Percentiles rank a stretch among this genome's conserved stretches.
phyloP scores from a whole-genome alignment of 805 yeast genomes.

The Kockiozyma suomiensis region DNA sequence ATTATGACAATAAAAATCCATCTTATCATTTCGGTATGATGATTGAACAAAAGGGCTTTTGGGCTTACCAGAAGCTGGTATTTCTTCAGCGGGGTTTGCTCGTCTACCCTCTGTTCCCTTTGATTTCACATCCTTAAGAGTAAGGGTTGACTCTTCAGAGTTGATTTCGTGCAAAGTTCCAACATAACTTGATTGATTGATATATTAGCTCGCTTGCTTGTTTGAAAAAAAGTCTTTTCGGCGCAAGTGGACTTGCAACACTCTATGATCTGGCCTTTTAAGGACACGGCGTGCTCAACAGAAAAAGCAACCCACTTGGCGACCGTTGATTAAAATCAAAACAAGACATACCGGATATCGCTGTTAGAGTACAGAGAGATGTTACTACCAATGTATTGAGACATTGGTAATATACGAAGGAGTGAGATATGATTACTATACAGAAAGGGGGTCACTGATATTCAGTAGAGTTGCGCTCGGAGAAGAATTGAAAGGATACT shows the following conservation, averaged over 20 bases:
- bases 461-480: background rate
- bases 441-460: background rate
- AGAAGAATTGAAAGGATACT: background rate
- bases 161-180: constrained; percentile 86
- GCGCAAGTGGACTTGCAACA: background rate
- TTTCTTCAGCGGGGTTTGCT: constrained; percentile 67
- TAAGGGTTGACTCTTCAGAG: constrained; percentile 87
- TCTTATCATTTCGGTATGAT: too few relatives aligned
- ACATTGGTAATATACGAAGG: constrained; percentile 53
- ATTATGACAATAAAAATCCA: background rate
- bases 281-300: background rate
- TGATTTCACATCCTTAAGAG: constrained; percentile 75
- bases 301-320: background rate
- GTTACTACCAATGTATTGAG: constrained; percentile 89
- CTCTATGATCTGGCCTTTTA: too few relatives aligned
- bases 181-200: constrained; percentile 61
- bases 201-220: background rate
- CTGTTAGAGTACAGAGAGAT: constrained; percentile 78
- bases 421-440: background rate
- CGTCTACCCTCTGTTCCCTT: constrained; percentile 93
- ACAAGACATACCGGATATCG: constrained; percentile 57
- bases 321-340: background rate
- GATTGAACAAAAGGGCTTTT: constrained; percentile 35
- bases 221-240: too few relatives aligned
- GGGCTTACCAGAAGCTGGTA: constrained; percentile 57